Conservation (phyloP, 2,329 filamentous ascomycete genomes). For the Hymenoscyphus albidus region DNA sequence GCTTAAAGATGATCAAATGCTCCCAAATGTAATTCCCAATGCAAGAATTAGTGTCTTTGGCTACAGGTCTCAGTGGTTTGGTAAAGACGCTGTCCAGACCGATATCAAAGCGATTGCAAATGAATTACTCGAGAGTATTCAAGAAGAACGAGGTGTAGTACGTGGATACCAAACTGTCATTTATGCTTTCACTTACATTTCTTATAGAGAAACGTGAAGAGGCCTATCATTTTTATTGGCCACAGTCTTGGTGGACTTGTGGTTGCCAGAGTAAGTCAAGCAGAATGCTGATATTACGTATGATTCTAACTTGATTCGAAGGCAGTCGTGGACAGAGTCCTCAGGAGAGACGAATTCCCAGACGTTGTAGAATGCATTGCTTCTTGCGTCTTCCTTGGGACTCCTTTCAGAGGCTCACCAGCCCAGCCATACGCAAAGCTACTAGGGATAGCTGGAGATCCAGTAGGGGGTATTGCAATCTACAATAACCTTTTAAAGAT, state of each 20-base stretch:
- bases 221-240: slow-evolving; percentile 36
- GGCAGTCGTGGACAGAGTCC: slow-evolving; percentile 15
- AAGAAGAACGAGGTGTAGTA: background rate
- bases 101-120: background rate
- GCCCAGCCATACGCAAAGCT: slow-evolving; percentile 6
- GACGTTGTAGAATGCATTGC: slow-evolving; percentile 7
- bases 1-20: slow-evolving; percentile 6
- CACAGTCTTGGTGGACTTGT: slow-evolving; percentile 41
- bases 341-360: slow-evolving; percentile 3
- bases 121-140: background rate
- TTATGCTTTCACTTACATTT: background rate
- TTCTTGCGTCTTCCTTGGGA: slow-evolving; percentile 11
- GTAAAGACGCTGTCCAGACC: slow-evolving; percentile 4
- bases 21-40: slow-evolving; percentile 5
- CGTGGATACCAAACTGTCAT: background rate
- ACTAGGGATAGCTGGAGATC: slow-evolving; percentile 1
- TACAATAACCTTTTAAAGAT: slow-evolving; percentile 4
- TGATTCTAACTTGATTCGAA: background rate
- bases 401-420: slow-evolving; percentile 8
- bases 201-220: background rate
- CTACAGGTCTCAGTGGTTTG: slow-evolving; percentile 11
- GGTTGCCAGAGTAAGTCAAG: slow-evolving; percentile 33
- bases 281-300: no score
- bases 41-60: slow-evolving; percentile 10
- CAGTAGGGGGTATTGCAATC: background rate